Evolutionary conservation across 2,329 filamentous ascomycete genomes (phyloP).

Genomic region (Claviceps pazoutovae): DNA sequence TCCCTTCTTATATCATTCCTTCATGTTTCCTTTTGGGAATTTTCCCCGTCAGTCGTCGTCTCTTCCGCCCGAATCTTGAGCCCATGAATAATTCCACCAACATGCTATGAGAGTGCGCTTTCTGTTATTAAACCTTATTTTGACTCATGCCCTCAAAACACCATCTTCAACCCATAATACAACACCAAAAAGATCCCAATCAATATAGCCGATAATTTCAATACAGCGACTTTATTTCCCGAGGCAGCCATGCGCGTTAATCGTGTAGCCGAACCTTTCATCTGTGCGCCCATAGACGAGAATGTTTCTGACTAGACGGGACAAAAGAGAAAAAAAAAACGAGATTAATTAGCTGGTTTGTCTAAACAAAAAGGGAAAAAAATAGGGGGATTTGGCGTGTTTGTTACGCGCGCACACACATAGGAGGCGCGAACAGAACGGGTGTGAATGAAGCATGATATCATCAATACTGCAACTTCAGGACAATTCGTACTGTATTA

Average conservation of each 20-base stretch:
- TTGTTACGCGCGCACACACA: no score
- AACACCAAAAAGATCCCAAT: slow-evolving; percentile 58
- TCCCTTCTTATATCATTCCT: no score
- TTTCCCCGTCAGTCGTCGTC: no score
- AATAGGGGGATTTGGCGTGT: background rate
- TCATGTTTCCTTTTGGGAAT: no score
- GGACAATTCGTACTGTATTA: slow-evolving; percentile 48
- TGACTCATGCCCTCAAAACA: slow-evolving; percentile 31
- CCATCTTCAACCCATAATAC: slow-evolving; percentile 56
- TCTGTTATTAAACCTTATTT: background rate
- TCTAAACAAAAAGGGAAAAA: background rate
- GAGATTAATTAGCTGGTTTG: slow-evolving; percentile 17
- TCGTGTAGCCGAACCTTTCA: slow-evolving; percentile 72
- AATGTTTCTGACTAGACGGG: slow-evolving; percentile 65
- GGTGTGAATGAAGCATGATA: no score
- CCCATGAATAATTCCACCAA: background rate
- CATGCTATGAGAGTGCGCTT: background rate
- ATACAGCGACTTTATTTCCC: slow-evolving; percentile 79
- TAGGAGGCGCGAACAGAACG: no score
- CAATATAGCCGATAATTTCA: slow-evolving; percentile 79
- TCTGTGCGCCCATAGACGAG: slow-evolving; percentile 65
- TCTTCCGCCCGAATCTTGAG: no score
- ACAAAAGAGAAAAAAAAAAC: background rate
- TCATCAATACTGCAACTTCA: no score
- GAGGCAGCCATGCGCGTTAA: slow-evolving; percentile 81